phyloP scores from a whole-genome alignment of 768 basidiomycete species.

The Hericium alpestre region DNA sequence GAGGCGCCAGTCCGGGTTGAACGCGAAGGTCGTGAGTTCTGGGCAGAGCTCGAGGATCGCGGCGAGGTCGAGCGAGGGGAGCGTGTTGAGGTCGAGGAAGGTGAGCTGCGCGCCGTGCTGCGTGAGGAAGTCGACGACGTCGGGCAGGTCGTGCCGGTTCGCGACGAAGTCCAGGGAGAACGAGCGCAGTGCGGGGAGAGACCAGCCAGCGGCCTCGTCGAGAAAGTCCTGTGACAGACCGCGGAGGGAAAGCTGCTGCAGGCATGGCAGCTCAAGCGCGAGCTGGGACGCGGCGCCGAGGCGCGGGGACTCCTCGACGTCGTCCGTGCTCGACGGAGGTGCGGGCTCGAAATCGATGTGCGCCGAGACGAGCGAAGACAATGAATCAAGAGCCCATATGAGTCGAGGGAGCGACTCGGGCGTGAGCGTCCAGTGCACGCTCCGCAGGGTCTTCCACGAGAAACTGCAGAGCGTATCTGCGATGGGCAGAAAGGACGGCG shows the following conservation, averaged over 20 bases:
- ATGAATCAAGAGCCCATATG: slow-evolving; percentile 60
- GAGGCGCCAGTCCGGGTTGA: slow-evolving; percentile 69
- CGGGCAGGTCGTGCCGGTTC: slow-evolving; percentile 41
- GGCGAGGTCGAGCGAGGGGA: slow-evolving; percentile 45
- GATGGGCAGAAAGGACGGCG: slow-evolving; percentile 48
- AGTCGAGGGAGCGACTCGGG: slow-evolving; percentile 48
- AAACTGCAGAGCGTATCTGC: slow-evolving; percentile 50
- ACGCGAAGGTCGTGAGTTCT: slow-evolving; percentile 47
- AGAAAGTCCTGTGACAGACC: slow-evolving; percentile 56
- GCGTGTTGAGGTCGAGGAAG: slow-evolving; percentile 57
- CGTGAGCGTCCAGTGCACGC: slow-evolving; percentile 51
- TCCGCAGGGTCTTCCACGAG: slow-evolving; percentile 41
- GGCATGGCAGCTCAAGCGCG: slow-evolving; percentile 38
- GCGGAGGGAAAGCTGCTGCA: slow-evolving; percentile 53
- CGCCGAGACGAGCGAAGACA: slow-evolving; percentile 45
- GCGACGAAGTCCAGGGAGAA: slow-evolving; percentile 46
- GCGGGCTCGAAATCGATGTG: slow-evolving; percentile 38
- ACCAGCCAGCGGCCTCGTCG: slow-evolving; percentile 62
- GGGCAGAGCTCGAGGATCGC: slow-evolving; percentile 57
- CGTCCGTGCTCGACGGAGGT: not conserved
- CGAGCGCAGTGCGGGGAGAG: slow-evolving; percentile 45
- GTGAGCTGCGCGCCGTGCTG: slow-evolving; percentile 47
- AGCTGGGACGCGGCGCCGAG: slow-evolving; percentile 56
- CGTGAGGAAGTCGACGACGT: slow-evolving; percentile 47
- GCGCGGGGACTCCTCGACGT: slow-evolving; percentile 30